A percentile compares a stretch with the other conserved stretches of the same genome.
These are phyloP conservation scores for Aspergillus olivimuriae DNA, from an alignment of 495 filamentous ascomycete species.

Conservation along the genomic window DNA sequence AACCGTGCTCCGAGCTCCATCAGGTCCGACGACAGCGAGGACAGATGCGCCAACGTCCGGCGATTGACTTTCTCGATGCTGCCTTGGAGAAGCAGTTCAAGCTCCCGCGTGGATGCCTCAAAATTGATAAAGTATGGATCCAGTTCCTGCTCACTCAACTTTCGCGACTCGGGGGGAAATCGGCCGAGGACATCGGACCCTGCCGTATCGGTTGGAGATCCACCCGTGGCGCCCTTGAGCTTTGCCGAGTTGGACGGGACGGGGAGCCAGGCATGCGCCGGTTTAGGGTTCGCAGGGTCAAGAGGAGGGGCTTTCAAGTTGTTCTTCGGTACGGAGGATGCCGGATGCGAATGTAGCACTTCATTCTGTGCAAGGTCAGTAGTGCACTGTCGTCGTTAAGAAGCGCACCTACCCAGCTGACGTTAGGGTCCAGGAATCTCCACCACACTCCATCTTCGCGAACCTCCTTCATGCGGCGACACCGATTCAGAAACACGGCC, in stretches of 20 bases:
- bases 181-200: constrained; percentile 64
- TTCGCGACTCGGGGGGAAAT: constrained; percentile 73
- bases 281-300: constrained; percentile 82
- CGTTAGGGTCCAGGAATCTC: constrained; percentile 95
- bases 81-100: constrained; percentile 79
- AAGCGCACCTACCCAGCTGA: constrained; percentile 74
- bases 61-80: constrained; percentile 95
- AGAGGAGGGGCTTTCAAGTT: constrained; percentile 89
- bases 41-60: constrained; percentile 76
- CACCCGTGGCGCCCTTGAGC: constrained; percentile 55
- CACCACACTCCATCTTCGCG: constrained; percentile 93
- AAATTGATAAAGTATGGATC: constrained; percentile 94
- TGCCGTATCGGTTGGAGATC: constrained; percentile 50
- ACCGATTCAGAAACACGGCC: constrained; percentile 88
- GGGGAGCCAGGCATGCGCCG: constrained; percentile 84
- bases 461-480: constrained; percentile 86
- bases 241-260: constrained; percentile 80
- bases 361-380: constrained; percentile 61
- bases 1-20: constrained; percentile 88
- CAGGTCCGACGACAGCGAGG: constrained; percentile 75
- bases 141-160: constrained; percentile 78
- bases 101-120: constrained; percentile 78
- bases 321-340: constrained; percentile 86
- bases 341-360: constrained; percentile 82
- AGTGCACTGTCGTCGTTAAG: constrained; percentile 10